These are phyloP conservation scores for Aspergillus leporis DNA, from an alignment of 495 filamentous ascomycete genomes.

Conservation along the genomic window DNA sequence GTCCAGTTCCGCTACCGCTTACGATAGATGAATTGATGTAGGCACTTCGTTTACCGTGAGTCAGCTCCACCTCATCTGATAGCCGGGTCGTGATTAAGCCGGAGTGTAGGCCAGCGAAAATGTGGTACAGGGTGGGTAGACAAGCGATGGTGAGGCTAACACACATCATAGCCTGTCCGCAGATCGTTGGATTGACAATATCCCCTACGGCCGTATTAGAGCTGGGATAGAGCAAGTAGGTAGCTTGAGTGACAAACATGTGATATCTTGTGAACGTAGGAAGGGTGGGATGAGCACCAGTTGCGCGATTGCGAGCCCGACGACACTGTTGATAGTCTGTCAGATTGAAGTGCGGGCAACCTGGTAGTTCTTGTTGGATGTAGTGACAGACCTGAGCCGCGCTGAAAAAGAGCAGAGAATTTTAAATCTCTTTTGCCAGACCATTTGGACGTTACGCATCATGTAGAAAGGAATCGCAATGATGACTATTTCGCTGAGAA, in stretches of 20 bases:
- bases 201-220: constrained; percentile 19
- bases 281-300: constrained; percentile 24
- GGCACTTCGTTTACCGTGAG: constrained; percentile 3
- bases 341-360: too few relatives aligned
- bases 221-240: neutral
- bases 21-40: constrained; percentile 7
- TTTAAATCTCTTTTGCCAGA: constrained; percentile 19
- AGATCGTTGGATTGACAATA: constrained; percentile 13
- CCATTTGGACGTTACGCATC: constrained; percentile 30
- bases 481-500: constrained; percentile 27
- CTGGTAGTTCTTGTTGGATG: too few relatives aligned
- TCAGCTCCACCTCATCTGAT: constrained; percentile 23
- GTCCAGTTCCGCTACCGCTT: too few relatives aligned
- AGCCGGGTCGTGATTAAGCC: constrained; percentile 34
- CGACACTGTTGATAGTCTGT: constrained; percentile 13
- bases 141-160: constrained; percentile 32
- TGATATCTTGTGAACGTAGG: constrained; percentile 21
- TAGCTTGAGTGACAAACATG: constrained; percentile 18
- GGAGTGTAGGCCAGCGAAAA: constrained; percentile 38
- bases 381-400: constrained; percentile 18
- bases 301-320: constrained; percentile 23
- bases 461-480: constrained; percentile 25
- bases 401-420: constrained; percentile 27
- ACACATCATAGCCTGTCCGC: constrained; percentile 30
- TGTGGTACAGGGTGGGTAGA: constrained; percentile 38